Evolutionary conservation across 2,329 filamentous ascomycete species (phyloP).

Genomic region (Apiospora arundinis): DNA sequence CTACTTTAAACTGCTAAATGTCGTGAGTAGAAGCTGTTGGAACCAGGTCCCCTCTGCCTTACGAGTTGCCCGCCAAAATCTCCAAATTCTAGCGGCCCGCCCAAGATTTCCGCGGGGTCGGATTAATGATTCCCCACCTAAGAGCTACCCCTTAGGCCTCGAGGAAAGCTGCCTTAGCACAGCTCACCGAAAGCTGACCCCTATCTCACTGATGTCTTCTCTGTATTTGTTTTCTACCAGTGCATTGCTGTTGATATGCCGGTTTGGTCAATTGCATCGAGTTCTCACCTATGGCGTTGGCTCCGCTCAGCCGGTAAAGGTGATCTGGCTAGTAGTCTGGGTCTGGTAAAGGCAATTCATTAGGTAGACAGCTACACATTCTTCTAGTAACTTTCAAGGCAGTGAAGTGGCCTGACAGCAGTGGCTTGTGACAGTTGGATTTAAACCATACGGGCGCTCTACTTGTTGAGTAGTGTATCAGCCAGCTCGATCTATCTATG

Average conservation of each 20-base stretch:
- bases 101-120: constrained; percentile 21
- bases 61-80: constrained; percentile 21
- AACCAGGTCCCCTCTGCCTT: constrained; percentile 7
- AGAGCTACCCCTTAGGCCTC: constrained; percentile 2
- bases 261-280: not conserved
- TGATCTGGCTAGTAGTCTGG: no score
- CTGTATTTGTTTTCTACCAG: not conserved
- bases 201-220: not conserved
- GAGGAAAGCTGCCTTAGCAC: not conserved
- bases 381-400: no score
- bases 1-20: not conserved
- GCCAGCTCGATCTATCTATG: no score
- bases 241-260: not conserved
- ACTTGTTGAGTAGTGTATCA: no score
- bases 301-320: no score
- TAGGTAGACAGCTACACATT: no score
- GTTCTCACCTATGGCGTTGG: no score
- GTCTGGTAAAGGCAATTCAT: no score
- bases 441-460: no score
- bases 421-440: no score
- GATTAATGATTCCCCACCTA: constrained; percentile 22
- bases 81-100: constrained; percentile 21
- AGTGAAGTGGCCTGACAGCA: no score
- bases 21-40: constrained; percentile 18
- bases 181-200: not conserved